Percentiles rank a stretch among this genome's conserved stretches.
Evolutionary conservation across 148 eudicot species (phyloP).

Genomic region (Vaccinium darrowii): DNA sequence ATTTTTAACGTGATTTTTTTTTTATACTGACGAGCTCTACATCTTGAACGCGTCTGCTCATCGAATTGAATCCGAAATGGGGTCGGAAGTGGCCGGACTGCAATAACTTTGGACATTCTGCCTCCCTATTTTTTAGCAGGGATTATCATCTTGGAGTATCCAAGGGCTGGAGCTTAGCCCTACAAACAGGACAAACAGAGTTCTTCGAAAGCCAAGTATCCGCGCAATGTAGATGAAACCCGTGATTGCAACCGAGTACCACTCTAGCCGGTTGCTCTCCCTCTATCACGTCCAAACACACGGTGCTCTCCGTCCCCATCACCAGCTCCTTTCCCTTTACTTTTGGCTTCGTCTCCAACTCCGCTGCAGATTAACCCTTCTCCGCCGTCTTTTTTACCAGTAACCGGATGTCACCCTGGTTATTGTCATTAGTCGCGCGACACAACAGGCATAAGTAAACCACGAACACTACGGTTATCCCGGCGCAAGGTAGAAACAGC

Average conservation of each 20-base stretch:
- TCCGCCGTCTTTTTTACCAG: constrained; percentile 37
- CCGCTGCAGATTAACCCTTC: constrained; percentile 56
- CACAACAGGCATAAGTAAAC: constrained; percentile 72
- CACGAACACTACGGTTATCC: constrained; percentile 64
- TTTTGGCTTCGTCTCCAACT: constrained; percentile 67
- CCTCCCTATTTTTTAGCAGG: constrained; percentile 38
- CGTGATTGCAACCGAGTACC: constrained; percentile 95
- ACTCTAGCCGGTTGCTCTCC: constrained; percentile 65
- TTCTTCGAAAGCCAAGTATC: constrained; percentile 78
- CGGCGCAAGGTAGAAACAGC: constrained; percentile 73
- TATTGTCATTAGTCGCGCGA: constrained; percentile 32
- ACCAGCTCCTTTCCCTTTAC: constrained; percentile 63
- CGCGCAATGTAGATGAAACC: constrained; percentile 78
- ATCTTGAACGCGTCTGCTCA: no score
- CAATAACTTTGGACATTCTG: no score
- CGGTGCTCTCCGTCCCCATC: constrained; percentile 69
- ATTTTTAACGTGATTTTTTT: no score
- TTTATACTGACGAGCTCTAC: no score
- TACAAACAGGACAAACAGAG: constrained; percentile 79
- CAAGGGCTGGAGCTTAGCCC: constrained; percentile 59
- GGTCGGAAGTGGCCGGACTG: no score
- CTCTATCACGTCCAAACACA: constrained; percentile 79
- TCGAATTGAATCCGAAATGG: no score
- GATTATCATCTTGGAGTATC: constrained; percentile 38
- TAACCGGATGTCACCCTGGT: constrained; percentile 4